Base-by-base conservation (phyloP, 2,329 filamentous ascomycete genomes). In the Aspergillus clavatus region DNA sequence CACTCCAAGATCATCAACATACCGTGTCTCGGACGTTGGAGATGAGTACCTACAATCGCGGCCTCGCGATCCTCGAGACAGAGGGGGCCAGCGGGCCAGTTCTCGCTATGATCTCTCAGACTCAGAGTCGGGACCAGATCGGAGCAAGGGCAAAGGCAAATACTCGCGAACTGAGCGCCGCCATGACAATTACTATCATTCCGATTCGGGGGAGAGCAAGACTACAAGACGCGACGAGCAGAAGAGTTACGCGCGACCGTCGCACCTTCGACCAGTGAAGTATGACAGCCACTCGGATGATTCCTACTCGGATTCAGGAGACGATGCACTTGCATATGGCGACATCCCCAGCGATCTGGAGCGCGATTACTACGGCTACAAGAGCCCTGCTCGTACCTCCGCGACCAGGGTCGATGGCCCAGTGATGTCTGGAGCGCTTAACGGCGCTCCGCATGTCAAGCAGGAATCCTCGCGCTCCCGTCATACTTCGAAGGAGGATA, bases 311-410 rank as follows among this genome's bases (percentile, higher is more conserved):
- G 61, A 60, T 26, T 62, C 64, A 5, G 58, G 55, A 4, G 61
- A 69, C 38, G 65, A 67, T 27, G 58, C 52, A 31, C 55, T 70
- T n/a, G 66, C 65, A 3, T 70, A 70, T 42, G 67, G 67, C 1
- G 65, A 69, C 23, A n/a, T 47, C 7, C 52, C 54, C 5, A 47
- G 42, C 8, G 42, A 31, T 5, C 18, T 48, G 7, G 52, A 53
- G 40, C 52, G 50, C 14, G 43, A 40, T 6, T 51, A 41, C 26
- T 56, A 56, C 39, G 52, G 50, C 6, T 51, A 52, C 27, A 51
- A 37, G 16, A 36, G 44, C 14, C 40, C 40, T 11, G 31, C 48
- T 18, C 47, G 28, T 21, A 10, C 41, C 5, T 46, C 51, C 14
- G 45, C 48, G 1, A 38, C 47, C 7, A 48, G 43, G 8, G 45